Conservation (phyloP, 495 filamentous ascomycete species). For the Articulospora tetracladia region DNA sequence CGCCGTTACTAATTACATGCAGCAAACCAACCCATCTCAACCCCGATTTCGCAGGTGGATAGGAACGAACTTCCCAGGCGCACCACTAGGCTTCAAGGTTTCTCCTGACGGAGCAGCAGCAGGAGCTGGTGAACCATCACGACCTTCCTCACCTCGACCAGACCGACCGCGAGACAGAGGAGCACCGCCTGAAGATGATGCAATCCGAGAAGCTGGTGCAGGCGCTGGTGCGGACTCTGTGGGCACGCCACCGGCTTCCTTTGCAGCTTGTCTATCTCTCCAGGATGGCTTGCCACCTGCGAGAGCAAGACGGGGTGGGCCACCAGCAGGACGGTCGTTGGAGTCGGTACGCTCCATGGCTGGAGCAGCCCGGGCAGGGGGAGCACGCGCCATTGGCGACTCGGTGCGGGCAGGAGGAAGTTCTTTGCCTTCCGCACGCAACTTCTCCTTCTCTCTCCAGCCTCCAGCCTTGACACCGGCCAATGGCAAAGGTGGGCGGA, state of each 20-base stretch:
- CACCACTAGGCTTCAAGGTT: conserved; percentile 19
- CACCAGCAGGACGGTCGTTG: conserved; percentile 42
- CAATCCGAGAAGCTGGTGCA: conserved; percentile 9
- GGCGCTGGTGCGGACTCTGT: conserved; percentile 10
- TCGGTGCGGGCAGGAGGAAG: conserved; percentile 19
- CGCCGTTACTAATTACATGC: not conserved
- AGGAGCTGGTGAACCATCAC: conserved; percentile 12
- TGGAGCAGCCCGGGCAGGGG: conserved; percentile 14
- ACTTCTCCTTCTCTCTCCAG: conserved; percentile 27
- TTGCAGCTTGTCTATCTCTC: conserved; percentile 81
- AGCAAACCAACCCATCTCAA: not conserved
- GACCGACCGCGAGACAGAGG: conserved; percentile 22
- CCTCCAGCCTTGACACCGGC: conserved; percentile 23
- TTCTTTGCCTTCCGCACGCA: conserved; percentile 20
- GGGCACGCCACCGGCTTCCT: conserved; percentile 30
- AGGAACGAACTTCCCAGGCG: conserved; percentile 29
- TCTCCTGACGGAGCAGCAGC: conserved; percentile 13
- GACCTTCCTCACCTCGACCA: conserved; percentile 18
- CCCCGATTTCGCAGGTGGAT: conserved; percentile 21
- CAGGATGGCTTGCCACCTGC: conserved; percentile 64
- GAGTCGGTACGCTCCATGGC: conserved; percentile 38
- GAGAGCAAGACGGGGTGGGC: conserved; percentile 66
- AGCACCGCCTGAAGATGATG: conserved; percentile 18
- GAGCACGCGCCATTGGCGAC: conserved; percentile 20
- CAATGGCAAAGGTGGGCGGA: conserved; percentile 24